Conservation (phyloP, 371 early-diverging fungal genomes). For the Smittium mucronatum region DNA sequence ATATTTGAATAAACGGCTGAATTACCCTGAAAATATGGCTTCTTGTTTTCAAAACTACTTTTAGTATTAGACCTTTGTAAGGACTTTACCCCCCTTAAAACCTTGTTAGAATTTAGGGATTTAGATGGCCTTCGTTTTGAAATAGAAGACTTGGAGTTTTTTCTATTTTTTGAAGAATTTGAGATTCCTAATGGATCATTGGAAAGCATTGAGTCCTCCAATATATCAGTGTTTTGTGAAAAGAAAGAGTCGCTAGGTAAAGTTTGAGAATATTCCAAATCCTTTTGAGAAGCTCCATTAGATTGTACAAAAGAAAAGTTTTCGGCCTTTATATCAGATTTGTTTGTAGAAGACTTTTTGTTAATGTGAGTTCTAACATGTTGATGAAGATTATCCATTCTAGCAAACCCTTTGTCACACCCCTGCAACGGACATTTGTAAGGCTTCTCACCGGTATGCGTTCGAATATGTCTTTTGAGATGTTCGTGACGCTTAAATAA, state of each 20-base stretch:
- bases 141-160: neutral
- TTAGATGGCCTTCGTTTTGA: neutral
- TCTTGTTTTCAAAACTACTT: neutral
- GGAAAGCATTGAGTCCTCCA: neutral
- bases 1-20: neutral
- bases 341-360: slow-evolving; percentile 39
- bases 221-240: neutral
- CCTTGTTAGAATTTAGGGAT: neutral
- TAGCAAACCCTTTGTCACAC: slow-evolving; percentile 73
- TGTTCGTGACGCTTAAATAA: slow-evolving; percentile 61
- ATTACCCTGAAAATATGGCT: neutral
- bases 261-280: neutral
- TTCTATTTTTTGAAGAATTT: neutral
- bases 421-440: slow-evolving; percentile 50
- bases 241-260: neutral
- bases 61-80: neutral
- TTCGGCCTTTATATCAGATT: neutral
- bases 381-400: slow-evolving; percentile 78
- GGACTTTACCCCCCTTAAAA: neutral
- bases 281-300: neutral
- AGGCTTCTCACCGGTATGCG: slow-evolving; percentile 79
- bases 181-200: neutral
- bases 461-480: slow-evolving; percentile 63
- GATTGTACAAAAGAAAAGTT: neutral
- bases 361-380: slow-evolving; percentile 70